Evolutionary conservation across 805 yeast genomes (phyloP).

Genomic region (Suhomyces tanzawaensis): DNA sequence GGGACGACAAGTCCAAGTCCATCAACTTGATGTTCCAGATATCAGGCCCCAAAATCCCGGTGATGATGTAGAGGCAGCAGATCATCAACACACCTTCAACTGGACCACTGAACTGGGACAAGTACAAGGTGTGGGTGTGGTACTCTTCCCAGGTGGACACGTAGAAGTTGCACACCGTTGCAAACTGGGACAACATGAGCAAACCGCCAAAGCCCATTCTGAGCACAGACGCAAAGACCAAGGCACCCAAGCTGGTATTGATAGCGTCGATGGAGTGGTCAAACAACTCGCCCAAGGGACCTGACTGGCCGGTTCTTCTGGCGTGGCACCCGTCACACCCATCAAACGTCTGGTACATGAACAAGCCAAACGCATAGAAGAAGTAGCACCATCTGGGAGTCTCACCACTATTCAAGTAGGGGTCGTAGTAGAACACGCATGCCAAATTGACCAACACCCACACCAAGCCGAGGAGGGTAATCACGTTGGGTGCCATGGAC

Average conservation of each 20-base stretch:
- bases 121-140: conserved; percentile 78
- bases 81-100: conserved; percentile 87
- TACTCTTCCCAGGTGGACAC: conserved; percentile 94
- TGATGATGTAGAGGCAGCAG: conserved; percentile 49
- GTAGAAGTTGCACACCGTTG: conserved; percentile 77
- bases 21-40: conserved; percentile 56
- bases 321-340: conserved; percentile 97
- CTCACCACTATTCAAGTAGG: conserved; percentile 48
- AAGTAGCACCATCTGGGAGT: conserved; percentile 77
- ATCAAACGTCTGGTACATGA: conserved; percentile 91
- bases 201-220: conserved; percentile 70
- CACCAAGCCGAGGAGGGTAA: conserved; percentile 74
- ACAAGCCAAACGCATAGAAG: conserved; percentile 76
- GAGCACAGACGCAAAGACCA: conserved; percentile 72
- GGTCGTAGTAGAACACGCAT: conserved; percentile 71
- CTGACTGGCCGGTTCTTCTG: conserved; percentile 89
- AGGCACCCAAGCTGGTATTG: conserved; percentile 76
- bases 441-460: conserved; percentile 66
- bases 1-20: conserved; percentile 35
- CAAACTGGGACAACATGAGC: conserved; percentile 64
- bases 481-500: conserved; percentile 90
- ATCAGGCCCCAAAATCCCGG: conserved; percentile 69
- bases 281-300: conserved; percentile 91
- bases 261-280: conserved; percentile 80
- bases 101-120: conserved; percentile 85